These are phyloP conservation scores for Coix lacrymajobi DNA, from an alignment of 176 grass and related monocot species.

Conservation along the genomic window DNA sequence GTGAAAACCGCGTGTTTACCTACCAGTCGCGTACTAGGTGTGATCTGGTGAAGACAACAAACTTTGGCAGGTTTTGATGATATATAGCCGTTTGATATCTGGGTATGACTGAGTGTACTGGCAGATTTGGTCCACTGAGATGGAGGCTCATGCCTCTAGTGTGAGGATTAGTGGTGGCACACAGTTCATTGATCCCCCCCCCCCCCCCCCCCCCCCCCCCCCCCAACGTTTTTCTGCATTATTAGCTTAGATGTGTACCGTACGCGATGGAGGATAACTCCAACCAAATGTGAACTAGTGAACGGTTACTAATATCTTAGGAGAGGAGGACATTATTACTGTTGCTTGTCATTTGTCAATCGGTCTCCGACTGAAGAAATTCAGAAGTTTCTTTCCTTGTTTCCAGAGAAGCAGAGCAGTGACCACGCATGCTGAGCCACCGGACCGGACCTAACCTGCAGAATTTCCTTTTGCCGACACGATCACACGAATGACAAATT, in stretches of 20 bases:
- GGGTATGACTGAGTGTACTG: not conserved
- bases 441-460: not conserved
- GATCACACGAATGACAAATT: not conserved
- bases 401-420: not conserved
- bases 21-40: not conserved
- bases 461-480: not conserved
- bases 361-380: not conserved
- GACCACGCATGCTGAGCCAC: not conserved
- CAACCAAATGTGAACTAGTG: not conserved
- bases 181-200: too few relatives aligned
- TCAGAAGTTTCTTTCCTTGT: not conserved
- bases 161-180: not conserved
- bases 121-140: not conserved
- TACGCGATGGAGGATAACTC: not conserved
- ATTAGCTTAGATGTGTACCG: not conserved
- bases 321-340: not conserved
- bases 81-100: constrained; percentile 24
- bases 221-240: not conserved
- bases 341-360: not conserved
- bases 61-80: not conserved
- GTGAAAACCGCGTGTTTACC: not conserved
- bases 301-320: not conserved
- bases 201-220: too few relatives aligned
- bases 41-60: not conserved
- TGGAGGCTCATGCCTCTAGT: not conserved